Evolutionary conservation across 2,329 filamentous ascomycete species (phyloP).

Genomic region (Fusarium sp.): DNA sequence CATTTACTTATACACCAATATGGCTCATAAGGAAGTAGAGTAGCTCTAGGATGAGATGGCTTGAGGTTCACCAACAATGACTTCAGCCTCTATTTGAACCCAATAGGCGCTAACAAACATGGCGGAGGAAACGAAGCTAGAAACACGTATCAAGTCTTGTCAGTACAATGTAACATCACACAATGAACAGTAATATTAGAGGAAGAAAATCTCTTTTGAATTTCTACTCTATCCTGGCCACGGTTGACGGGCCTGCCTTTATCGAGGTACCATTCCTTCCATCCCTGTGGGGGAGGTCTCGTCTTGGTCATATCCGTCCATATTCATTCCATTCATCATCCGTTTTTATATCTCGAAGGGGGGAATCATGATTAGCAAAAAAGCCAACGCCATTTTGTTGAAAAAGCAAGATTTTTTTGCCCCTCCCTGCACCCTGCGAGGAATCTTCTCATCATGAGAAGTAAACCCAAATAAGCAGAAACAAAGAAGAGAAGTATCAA

Average conservation of each 20-base stretch:
- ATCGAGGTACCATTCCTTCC: slow-evolving; percentile 38
- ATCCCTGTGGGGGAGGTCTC: slow-evolving; percentile 36
- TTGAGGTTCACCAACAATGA: neutral
- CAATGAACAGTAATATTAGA: slow-evolving; percentile 3
- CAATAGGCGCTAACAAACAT: neutral
- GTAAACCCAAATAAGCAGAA: slow-evolving; percentile 40
- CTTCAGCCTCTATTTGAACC: neutral
- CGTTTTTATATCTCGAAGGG: slow-evolving; percentile 47
- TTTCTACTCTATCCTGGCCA: slow-evolving; percentile 50
- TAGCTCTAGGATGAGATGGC: neutral
- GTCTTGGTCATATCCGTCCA: slow-evolving; percentile 30
- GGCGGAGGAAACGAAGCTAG: accelerated
- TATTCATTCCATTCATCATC: slow-evolving; percentile 43
- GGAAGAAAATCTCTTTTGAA: slow-evolving; percentile 39
- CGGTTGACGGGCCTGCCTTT: slow-evolving; percentile 57
- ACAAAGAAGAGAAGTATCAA: slow-evolving; percentile 41
- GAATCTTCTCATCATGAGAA: slow-evolving; percentile 34
- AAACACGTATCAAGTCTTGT: neutral
- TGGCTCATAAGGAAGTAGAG: neutral
- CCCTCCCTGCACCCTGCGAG: slow-evolving; percentile 47
- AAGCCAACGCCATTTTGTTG: slow-evolving; percentile 55
- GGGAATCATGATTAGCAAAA: slow-evolving; percentile 54
- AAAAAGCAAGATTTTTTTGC: slow-evolving; percentile 55
- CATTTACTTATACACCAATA: neutral
- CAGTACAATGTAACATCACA: neutral